phyloP scores from a whole-genome alignment of 768 basidiomycete species.

The Lactarius indigo region DNA sequence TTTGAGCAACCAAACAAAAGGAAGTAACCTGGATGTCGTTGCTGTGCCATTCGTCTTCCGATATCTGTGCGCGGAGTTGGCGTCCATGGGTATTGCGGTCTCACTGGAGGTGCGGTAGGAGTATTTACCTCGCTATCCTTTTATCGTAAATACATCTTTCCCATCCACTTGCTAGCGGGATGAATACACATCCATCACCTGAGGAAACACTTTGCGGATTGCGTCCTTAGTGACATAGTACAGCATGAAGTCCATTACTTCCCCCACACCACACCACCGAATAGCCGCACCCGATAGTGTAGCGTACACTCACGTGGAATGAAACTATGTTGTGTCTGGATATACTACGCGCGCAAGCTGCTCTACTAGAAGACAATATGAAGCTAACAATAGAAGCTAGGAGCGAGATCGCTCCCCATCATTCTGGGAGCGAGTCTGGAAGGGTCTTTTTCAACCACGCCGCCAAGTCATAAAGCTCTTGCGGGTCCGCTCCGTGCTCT shows the following conservation, averaged over 20 bases:
- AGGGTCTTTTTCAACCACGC: conserved; percentile 64
- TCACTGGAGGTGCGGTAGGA: conserved; percentile 63
- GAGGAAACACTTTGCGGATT: neutral
- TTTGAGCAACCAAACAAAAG: conserved; percentile 54
- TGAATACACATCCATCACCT: neutral
- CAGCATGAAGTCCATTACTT: neutral
- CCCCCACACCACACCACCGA: neutral
- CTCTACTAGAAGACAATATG: neutral
- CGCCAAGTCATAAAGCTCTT: conserved; percentile 69
- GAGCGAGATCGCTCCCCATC: neutral
- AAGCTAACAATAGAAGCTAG: neutral
- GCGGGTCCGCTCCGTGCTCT: conserved; percentile 58
- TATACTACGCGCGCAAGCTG: neutral
- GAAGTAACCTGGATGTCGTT: conserved; percentile 88
- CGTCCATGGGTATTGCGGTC: conserved; percentile 96
- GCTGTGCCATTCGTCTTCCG: conserved; percentile 95
- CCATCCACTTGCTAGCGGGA: neutral
- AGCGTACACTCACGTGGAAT: neutral
- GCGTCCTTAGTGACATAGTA: neutral
- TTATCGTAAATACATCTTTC: neutral
- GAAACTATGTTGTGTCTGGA: neutral
- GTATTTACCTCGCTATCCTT: neutral
- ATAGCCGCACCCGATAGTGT: neutral
- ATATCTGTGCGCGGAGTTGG: conserved; percentile 92
- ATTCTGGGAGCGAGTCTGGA: conserved; percentile 27